phyloP scores from a whole-genome alignment of 495 filamentous ascomycete genomes.

The Aspergillus homomorphus region DNA sequence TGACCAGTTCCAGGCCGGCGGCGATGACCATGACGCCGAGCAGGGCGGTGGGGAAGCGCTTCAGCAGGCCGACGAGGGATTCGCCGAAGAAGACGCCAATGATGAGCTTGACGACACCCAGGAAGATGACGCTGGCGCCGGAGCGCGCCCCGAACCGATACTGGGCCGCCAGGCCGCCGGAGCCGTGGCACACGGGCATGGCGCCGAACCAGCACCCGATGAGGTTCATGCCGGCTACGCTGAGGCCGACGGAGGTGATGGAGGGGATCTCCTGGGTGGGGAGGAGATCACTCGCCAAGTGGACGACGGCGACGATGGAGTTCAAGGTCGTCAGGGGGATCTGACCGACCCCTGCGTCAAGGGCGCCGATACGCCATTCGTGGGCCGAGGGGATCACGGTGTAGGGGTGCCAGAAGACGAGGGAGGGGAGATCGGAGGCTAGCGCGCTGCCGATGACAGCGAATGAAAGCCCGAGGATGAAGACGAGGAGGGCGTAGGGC shows the following conservation, averaged over 20 bases:
- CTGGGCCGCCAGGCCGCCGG: constrained; percentile 85
- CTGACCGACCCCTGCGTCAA: constrained; percentile 72
- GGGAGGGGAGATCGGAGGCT: constrained; percentile 38
- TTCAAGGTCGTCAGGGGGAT: constrained; percentile 88
- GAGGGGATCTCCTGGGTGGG: constrained; percentile 63
- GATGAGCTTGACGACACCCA: constrained; percentile 72
- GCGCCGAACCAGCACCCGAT: constrained; percentile 84
- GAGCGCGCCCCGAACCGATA: constrained; percentile 87
- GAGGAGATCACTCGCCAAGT: constrained; percentile 70
- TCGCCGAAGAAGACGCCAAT: constrained; percentile 73
- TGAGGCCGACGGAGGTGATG: constrained; percentile 71
- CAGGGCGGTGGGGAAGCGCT: constrained; percentile 66
- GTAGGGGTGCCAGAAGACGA: constrained; percentile 50
- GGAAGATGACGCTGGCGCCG: constrained; percentile 74
- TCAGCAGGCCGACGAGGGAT: constrained; percentile 62
- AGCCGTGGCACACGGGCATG: constrained; percentile 95
- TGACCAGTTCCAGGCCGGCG: constrained; percentile 79
- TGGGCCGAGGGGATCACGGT: constrained; percentile 41
- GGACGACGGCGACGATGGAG: constrained; percentile 79
- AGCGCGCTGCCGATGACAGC: constrained; percentile 44
- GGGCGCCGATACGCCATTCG: constrained; percentile 46
- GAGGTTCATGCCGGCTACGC: constrained; percentile 79
- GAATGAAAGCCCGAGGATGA: constrained; percentile 60
- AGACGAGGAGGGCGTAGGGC: constrained; percentile 73
- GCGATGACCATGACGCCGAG: constrained; percentile 87